Base-by-base conservation (phyloP, 2,329 filamentous ascomycete species). In the Ophiostoma australiae region DNA sequence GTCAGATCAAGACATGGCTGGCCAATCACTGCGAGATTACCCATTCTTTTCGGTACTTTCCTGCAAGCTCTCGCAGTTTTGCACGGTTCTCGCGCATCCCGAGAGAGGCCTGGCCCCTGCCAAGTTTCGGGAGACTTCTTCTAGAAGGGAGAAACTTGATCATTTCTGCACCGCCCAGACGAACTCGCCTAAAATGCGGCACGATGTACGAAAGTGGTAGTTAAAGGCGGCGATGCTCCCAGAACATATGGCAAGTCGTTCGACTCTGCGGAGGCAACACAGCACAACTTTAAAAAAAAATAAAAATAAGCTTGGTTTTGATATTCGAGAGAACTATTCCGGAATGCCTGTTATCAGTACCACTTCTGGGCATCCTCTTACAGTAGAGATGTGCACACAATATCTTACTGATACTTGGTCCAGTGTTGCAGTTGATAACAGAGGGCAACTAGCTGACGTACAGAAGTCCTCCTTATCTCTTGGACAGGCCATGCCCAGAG, bases 111-210 rank as follows among this genome's bases (percentile, higher is more conserved):
- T 17, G 2, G 52, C 52, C 52, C 52, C 52, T 58, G 52, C 52
- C 52, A 58, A 58, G 52, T 27, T n/a, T 13, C 44, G 6, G 52
- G 52, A 58, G 52, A 58, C n/a, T 58, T n/a, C 52, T 58, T 58
- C 52, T 58, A 58, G 52, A 58, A 58, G 52, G 20, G 44, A n/a
- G 20, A 17, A 48, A 7, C 5, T 15, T 15, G 44, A n/a, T 15
- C 44, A 31, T 31, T 31, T 31, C 27, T 31, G 27, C 27, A 31
- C 5, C 5, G 44, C 17, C 15, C 20, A 20, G 44, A 48, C 3
- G 3, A 31, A 31, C 3, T 31, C 27, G 27, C 27, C 27, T 31
- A 31, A 31, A 31, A 31, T 31, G 27, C 27, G 1, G 37, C 4
- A 39, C 2, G 37, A 55, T 8, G 48, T 4, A 8, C 20, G 8